Percentiles rank a stretch among this genome's conserved stretches.
phyloP scores from a whole-genome alignment of 2,329 filamentous ascomycete species.

The Fusarium sororula region DNA sequence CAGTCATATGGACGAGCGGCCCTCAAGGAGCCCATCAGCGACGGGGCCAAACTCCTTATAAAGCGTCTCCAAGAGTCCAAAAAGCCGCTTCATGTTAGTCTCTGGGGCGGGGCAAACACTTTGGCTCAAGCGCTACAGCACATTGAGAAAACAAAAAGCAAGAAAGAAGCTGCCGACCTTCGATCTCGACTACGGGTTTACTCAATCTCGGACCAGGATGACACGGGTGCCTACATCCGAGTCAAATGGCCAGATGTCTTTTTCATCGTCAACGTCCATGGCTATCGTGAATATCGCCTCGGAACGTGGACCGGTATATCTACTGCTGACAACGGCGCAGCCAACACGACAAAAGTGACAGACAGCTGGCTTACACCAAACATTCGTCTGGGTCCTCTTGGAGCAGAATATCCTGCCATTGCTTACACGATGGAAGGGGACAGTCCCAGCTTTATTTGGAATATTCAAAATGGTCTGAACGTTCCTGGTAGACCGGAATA shows the following conservation, averaged over 20 bases:
- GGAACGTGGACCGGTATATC: conserved; percentile 6
- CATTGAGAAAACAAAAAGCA: not conserved
- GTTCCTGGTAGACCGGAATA: not conserved
- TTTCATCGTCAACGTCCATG: conserved; percentile 8
- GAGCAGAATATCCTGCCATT: not conserved
- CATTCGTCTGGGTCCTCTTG: not conserved
- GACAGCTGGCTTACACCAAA: conserved; percentile 4
- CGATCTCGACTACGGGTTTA: conserved; percentile 8
- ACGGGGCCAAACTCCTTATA: not conserved
- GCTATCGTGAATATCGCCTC: not conserved
- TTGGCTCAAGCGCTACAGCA: not conserved
- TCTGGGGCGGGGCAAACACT: conserved; percentile 7
- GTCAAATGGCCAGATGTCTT: conserved; percentile 4
- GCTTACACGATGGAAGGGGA: conserved; percentile 7
- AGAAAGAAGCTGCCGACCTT: not conserved
- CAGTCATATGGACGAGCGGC: conserved; percentile 8
- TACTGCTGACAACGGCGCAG: not conserved
- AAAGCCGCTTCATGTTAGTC: not conserved
- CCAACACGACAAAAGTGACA: not conserved
- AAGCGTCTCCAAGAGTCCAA: not conserved
- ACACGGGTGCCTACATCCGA: not conserved
- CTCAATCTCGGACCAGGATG: conserved; percentile 18
- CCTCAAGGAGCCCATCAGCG: not conserved
- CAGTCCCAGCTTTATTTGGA: conserved; percentile 5
- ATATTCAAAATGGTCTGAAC: conserved; percentile 2